Conservation (phyloP, 2,329 filamentous ascomycete genomes). For the Amauroascus verrucosus region DNA sequence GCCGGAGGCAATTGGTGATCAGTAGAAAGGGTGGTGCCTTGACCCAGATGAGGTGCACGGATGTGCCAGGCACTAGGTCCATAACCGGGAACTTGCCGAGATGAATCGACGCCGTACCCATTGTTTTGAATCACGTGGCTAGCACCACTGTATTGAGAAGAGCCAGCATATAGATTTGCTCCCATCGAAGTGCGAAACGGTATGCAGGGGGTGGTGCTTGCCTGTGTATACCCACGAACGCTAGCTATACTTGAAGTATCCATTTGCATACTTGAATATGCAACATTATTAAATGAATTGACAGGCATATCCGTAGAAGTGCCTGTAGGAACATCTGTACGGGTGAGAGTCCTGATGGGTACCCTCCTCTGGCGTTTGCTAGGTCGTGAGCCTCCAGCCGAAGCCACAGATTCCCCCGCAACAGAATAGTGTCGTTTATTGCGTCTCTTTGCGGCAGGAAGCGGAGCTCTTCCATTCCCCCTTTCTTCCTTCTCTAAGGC, state of each 20-base stretch:
- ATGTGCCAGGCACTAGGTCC: background rate
- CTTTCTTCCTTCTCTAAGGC: conserved; percentile 16
- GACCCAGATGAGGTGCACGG: background rate
- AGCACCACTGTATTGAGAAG: background rate
- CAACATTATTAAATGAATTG: background rate
- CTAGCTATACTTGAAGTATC: background rate
- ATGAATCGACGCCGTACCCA: background rate
- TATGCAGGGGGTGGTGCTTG: background rate
- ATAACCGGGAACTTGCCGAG: background rate
- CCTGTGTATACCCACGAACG: background rate
- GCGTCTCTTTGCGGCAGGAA: background rate
- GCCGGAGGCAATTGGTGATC: background rate
- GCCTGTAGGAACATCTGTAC: too few relatives aligned
- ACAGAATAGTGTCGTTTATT: background rate
- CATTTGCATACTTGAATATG: background rate
- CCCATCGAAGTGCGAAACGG: background rate
- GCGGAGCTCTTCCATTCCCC: background rate
- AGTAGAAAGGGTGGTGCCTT: background rate
- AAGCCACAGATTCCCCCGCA: background rate
- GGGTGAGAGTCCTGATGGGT: background rate
- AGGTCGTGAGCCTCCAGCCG: background rate
- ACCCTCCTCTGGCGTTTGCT: background rate
- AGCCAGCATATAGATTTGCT: background rate
- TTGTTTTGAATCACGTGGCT: background rate
- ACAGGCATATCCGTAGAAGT: background rate